These are phyloP conservation scores for Corchorus capsularis DNA, from an alignment of 345 rosid genomes.

Conservation along the genomic window DNA sequence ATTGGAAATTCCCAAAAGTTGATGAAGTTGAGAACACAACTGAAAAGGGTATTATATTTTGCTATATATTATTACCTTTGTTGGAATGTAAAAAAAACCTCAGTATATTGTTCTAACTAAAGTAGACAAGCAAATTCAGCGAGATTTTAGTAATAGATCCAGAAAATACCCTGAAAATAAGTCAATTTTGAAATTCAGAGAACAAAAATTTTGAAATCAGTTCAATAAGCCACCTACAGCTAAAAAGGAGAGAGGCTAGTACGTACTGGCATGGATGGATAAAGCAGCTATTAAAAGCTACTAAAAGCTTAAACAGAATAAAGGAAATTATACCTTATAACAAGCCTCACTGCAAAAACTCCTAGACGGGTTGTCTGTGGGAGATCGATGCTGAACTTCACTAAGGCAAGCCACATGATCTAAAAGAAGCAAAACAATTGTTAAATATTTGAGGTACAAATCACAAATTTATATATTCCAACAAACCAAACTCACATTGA, in stretches of 20 bases:
- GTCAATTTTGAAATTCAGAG: not conserved
- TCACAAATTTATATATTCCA: not conserved
- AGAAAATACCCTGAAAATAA: not conserved
- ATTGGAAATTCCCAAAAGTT: constrained; percentile 53
- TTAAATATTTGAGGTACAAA: constrained; percentile 10
- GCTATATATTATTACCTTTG: not conserved
- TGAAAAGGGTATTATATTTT: constrained; percentile 20
- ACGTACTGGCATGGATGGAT: not conserved
- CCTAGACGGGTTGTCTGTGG: constrained; percentile 20
- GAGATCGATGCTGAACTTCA: constrained; percentile 19
- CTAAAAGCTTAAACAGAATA: constrained; percentile 5
- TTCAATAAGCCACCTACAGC: constrained; percentile 14
- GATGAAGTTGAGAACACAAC: constrained; percentile 37
- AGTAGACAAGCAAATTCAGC: constrained; percentile 9
- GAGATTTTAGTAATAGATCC: not conserved
- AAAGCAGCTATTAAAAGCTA: constrained; percentile 22
- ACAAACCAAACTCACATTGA: constrained; percentile 36
- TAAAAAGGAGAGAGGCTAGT: constrained; percentile 7
- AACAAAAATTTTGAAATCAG: not conserved
- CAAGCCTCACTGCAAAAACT: constrained; percentile 53
- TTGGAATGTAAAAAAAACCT: not conserved
- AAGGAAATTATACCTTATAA: constrained; percentile 37
- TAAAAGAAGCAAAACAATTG: constrained; percentile 24
- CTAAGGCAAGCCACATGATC: constrained; percentile 50
- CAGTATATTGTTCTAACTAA: not conserved